Evolutionary conservation across 306 rosid genomes (phyloP).

Genomic region (Aeschynomene evenia): DNA sequence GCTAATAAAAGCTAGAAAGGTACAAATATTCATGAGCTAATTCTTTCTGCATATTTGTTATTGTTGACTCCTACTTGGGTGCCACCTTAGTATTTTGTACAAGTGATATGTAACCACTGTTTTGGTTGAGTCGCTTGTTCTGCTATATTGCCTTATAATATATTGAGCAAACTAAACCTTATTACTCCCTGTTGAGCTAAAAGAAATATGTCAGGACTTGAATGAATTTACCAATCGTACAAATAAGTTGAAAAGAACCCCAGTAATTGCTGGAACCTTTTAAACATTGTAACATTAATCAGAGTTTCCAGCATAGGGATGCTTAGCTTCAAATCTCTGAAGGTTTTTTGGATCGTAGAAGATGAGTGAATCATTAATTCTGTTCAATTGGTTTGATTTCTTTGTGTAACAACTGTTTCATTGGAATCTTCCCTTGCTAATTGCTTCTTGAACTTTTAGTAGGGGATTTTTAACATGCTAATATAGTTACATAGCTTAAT

Average conservation of each 20-base stretch:
- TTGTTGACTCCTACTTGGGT: not conserved
- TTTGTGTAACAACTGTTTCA: not conserved
- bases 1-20: slow-evolving; percentile 91
- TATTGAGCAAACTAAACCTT: too few species aligned
- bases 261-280: not conserved
- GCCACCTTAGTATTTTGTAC: slow-evolving; percentile 1
- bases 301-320: not conserved
- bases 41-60: not conserved
- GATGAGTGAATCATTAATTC: not conserved
- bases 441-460: not conserved
- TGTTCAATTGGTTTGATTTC: not conserved
- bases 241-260: not conserved
- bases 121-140: not conserved
- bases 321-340: not conserved
- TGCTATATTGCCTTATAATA: not conserved
- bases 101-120: not conserved
- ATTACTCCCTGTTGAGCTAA: not conserved
- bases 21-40: slow-evolving; percentile 27
- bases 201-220: not conserved
- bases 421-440: not conserved
- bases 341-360: not conserved
- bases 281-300: not conserved
- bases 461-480: not conserved
- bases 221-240: not conserved
- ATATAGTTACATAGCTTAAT: not conserved